Percentiles rank a stretch among this genome's conserved stretches.
phyloP scores from a whole-genome alignment of 2,329 filamentous ascomycete species.

The Colletotrichum sidae region DNA sequence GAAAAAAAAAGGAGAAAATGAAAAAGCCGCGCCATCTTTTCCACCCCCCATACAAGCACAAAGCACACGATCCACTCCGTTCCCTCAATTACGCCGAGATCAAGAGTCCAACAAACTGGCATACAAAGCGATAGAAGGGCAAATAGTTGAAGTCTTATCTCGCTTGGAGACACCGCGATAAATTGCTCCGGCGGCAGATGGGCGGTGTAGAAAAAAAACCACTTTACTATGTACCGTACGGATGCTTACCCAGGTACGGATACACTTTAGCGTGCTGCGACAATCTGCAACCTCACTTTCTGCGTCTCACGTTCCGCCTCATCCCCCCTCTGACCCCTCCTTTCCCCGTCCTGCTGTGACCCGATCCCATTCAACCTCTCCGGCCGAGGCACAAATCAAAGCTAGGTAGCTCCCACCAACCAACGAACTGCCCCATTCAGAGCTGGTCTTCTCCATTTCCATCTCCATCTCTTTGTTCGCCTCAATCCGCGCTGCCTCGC shows the following conservation, averaged over 20 bases:
- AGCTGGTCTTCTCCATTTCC: no score
- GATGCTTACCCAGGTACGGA: no score
- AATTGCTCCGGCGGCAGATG: slow-evolving; percentile 21
- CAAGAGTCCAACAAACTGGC: not conserved
- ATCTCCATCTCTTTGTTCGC: no score
- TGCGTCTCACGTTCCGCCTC: not conserved
- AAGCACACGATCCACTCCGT: no score
- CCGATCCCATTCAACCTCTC: no score
- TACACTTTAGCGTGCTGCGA: slow-evolving; percentile 3
- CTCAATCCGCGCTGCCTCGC: not conserved
- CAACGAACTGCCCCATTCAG: not conserved
- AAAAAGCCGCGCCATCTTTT: no score
- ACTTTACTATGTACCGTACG: no score
- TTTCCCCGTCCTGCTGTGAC: no score
- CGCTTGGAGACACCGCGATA: slow-evolving; percentile 13
- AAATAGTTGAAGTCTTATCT: slow-evolving; percentile 6
- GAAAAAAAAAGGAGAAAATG: no score
- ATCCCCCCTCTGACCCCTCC: no score
- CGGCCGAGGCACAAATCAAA: not conserved
- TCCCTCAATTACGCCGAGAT: slow-evolving; percentile 13
- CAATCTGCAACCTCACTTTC: not conserved
- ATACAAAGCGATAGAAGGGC: not conserved
- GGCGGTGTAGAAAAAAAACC: slow-evolving; percentile 17
- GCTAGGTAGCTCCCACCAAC: slow-evolving; percentile 13
- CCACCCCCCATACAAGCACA: no score